phyloP scores from a whole-genome alignment of 2,329 filamentous ascomycete species.

The Cercospora sp. region DNA sequence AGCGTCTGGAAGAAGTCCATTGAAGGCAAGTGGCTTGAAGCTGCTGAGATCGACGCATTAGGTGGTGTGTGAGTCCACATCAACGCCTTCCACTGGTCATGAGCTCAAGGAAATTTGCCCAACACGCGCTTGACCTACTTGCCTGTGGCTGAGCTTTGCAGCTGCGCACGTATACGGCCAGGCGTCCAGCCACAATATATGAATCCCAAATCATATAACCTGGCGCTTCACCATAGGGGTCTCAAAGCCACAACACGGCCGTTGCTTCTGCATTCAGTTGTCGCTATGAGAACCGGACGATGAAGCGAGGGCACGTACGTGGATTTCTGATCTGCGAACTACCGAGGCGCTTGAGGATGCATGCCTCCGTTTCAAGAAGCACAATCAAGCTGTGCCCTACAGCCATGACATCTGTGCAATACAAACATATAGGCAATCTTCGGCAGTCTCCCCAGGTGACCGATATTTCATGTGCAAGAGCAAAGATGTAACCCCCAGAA shows the following conservation, averaged over 20 bases:
- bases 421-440: neutral
- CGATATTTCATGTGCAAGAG: neutral
- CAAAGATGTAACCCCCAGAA: neutral
- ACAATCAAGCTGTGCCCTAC: neutral
- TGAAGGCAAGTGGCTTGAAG: conserved; percentile 51
- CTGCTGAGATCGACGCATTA: conserved; percentile 48
- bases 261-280: neutral
- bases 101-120: neutral
- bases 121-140: neutral
- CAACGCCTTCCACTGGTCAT: too few species aligned
- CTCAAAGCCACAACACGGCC: neutral
- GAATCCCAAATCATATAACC: neutral
- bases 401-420: neutral
- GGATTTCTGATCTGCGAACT: neutral
- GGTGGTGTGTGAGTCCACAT: conserved; percentile 8
- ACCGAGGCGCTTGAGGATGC: neutral
- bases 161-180: neutral
- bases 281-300: neutral
- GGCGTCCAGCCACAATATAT: neutral
- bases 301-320: neutral
- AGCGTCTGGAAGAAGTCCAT: conserved; percentile 53
- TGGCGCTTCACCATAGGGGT: neutral
- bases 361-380: neutral
- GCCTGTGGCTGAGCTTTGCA: neutral
- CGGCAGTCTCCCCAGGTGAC: neutral